phyloP scores from a whole-genome alignment of 148 eudicot genomes.

The Fagopyrum tataricum region DNA sequence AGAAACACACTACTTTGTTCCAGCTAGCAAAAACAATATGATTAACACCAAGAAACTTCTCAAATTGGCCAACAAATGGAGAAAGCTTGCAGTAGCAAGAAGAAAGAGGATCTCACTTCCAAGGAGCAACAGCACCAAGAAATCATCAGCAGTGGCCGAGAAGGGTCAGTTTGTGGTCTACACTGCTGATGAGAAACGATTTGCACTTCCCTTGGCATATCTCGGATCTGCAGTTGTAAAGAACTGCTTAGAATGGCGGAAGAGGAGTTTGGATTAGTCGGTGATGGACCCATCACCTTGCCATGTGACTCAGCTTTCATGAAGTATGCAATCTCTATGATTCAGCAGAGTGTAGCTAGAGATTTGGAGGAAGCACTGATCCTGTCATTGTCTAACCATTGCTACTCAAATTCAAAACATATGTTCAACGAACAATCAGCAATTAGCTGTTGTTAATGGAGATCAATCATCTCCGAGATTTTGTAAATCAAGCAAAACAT shows the following conservation, averaged over 20 bases:
- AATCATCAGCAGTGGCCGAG: not conserved
- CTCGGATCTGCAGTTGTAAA: too few relatives aligned
- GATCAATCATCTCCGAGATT: too few relatives aligned
- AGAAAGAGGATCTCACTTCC: conserved; percentile 17
- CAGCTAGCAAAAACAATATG: not conserved
- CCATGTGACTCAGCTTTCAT: too few relatives aligned
- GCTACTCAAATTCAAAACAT: too few relatives aligned
- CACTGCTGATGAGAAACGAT: conserved; percentile 16
- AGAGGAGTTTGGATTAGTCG: too few relatives aligned
- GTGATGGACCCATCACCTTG: too few relatives aligned
- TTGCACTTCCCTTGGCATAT: conserved; percentile 13
- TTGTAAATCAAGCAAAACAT: too few relatives aligned
- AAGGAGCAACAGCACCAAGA: not conserved
- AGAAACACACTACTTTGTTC: not conserved
- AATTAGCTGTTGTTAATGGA: too few relatives aligned
- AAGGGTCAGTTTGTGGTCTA: conserved; percentile 24
- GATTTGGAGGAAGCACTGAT: not conserved
- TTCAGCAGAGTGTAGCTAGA: not conserved
- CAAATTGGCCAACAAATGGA: conserved; percentile 19
- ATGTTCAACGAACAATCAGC: too few relatives aligned
- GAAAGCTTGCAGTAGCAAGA: conserved; percentile 4
- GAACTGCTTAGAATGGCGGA: not conserved
- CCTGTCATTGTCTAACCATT: too few relatives aligned
- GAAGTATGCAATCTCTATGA: not conserved
- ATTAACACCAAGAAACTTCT: conserved; percentile 18